Base-by-base conservation (phyloP, 208 protist species). In the Trypanosoma congolense region DNA sequence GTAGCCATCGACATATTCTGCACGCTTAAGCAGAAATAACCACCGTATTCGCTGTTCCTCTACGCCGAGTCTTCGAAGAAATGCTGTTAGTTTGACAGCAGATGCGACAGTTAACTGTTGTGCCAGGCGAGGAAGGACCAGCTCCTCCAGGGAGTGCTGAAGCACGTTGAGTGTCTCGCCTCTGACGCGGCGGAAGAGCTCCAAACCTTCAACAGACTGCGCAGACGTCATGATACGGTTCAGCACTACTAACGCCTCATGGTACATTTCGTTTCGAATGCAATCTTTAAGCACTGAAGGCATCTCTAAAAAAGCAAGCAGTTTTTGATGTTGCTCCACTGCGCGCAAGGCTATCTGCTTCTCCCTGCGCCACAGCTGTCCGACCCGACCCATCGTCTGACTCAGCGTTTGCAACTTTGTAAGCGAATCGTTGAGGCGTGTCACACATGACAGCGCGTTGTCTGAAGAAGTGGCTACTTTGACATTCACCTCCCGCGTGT, bases 261-360 rank as follows among this genome's bases (percentile, higher is more conserved):
- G 73, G 61, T 87, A 91, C 81, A 94, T 82, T 19, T 80, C 78
- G 31, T 72, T 71, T 1, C 58, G 56, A 35, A 91, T 66, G 61
- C 82, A 90, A 22, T 90, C 83, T 25, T 73, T 63, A 41, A 91
- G 65, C 6, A 90, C 46, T 8, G 49, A 40, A 0, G 87, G 87
- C 0, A 79, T 74, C 61, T 94, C 87, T 44, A 87, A 65, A 42
- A 94, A 62, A 2, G 71, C 71, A n/a, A 85, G 50, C 9, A 94
- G 56, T 43, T 83, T 73, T 51, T 80, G 73, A 56, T 91, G 74
- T 29, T 78, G 73, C 42, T 70, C 47, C 18, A 80, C 59, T 5
- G 83, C 77, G 38, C 61, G 52, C 40, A 63, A 57, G 28, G 81
- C 69, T 9, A 77, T 47, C 43, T 82, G 45, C 49, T 78, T 76